These are phyloP conservation scores for Penium margaritaceum DNA, from an alignment of 139 green algal genomes.

Conservation along the genomic window DNA sequence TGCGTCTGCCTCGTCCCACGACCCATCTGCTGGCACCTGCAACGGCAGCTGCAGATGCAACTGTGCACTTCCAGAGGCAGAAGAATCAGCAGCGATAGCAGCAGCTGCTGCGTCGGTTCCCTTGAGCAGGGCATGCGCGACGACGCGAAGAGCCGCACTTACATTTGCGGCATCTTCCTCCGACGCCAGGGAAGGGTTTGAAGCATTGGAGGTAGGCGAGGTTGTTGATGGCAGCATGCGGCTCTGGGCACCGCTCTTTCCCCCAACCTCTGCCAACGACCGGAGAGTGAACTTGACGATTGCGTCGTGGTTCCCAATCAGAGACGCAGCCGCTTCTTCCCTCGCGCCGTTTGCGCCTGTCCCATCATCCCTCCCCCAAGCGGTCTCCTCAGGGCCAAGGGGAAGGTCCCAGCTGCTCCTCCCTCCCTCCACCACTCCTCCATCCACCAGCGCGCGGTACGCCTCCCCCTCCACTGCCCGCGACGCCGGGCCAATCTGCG, in stretches of 20 bases:
- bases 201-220: too few relatives aligned
- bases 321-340: conserved; percentile 13
- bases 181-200: not conserved
- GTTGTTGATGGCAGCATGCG: too few relatives aligned
- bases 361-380: conserved; percentile 31
- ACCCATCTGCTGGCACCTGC: not conserved
- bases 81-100: not conserved
- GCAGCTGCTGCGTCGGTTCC: conserved; percentile 2
- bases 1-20: too few relatives aligned
- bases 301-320: conserved; percentile 62
- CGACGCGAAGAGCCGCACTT: conserved; percentile 60
- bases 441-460: conserved; percentile 63
- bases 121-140: conserved; percentile 49
- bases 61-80: too few relatives aligned
- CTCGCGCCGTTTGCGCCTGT: not conserved
- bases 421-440: conserved; percentile 53
- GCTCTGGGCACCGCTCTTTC: conserved; percentile 24
- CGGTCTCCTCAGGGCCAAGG: conserved; percentile 51
- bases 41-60: too few relatives aligned
- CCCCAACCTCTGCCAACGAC: conserved; percentile 50
- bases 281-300: conserved; percentile 73
- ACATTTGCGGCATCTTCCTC: not conserved
- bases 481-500: conserved; percentile 65
- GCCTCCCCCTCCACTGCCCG: not conserved
- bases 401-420: conserved; percentile 70